Conservation (phyloP, 192 early-diverging fungal genomes). For the Backusella luteola region DNA sequence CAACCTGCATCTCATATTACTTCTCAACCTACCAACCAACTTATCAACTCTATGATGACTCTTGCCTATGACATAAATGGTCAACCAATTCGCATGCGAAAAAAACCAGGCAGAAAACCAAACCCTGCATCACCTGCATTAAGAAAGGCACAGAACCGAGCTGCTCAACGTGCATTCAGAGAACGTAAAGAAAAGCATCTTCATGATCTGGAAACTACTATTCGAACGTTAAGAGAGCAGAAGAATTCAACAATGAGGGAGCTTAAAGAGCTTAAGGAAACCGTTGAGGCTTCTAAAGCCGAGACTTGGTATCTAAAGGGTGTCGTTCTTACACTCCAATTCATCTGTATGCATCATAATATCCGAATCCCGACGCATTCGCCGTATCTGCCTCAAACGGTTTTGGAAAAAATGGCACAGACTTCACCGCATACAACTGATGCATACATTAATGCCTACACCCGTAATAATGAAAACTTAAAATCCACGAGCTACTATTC, state of each 20-base stretch:
- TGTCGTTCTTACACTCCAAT: slow-evolving; percentile 44
- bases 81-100: slow-evolving; percentile 41
- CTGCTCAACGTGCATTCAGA: slow-evolving; percentile 86
- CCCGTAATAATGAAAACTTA: slow-evolving; percentile 18
- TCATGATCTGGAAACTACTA: slow-evolving; percentile 69
- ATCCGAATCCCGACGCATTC: slow-evolving; percentile 24
- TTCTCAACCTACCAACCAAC: background rate
- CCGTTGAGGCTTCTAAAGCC: slow-evolving; percentile 37
- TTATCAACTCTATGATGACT: background rate
- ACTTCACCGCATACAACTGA: slow-evolving; percentile 25
- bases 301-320: slow-evolving; percentile 49
- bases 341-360: slow-evolving; percentile 25
- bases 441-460: slow-evolving; percentile 23
- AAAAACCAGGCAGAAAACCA: slow-evolving; percentile 58
- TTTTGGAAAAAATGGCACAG: slow-evolving; percentile 15
- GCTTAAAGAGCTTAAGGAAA: slow-evolving; percentile 31
- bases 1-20: background rate
- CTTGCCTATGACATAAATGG: slow-evolving; percentile 21
- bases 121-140: slow-evolving; percentile 56
- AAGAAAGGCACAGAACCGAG: slow-evolving; percentile 81
- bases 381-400: slow-evolving; percentile 22
- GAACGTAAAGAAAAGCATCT: slow-evolving; percentile 76
- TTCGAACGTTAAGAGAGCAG: slow-evolving; percentile 64
- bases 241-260: slow-evolving; percentile 46
- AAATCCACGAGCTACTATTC: slow-evolving; percentile 12